Evolutionary conservation across 2,329 filamentous ascomycete species (phyloP).

Genomic region (Tolypocladium tundrense): DNA sequence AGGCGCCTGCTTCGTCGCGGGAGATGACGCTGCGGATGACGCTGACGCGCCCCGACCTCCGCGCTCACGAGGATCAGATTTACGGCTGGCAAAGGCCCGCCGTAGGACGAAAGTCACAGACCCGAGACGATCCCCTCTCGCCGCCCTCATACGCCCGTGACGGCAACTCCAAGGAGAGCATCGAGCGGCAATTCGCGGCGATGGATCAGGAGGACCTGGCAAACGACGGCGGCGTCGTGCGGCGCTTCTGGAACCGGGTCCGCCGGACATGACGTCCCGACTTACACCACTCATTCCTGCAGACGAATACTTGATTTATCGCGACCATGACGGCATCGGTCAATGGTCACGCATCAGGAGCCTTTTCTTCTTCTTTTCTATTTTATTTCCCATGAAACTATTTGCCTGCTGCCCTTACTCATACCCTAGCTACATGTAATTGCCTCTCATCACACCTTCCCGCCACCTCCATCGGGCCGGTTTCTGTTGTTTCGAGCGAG

Average conservation of each 20-base stretch:
- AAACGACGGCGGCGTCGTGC: constrained; percentile 44
- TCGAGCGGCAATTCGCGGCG: constrained; percentile 42
- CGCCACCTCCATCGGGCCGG: not conserved
- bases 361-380: not conserved
- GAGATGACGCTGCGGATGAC: constrained; percentile 98
- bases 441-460: not conserved
- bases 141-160: constrained; percentile 20
- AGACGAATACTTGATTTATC: not conserved
- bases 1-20: constrained; percentile 47
- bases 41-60: constrained; percentile 77
- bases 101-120: constrained; percentile 32
- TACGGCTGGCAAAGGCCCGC: constrained; percentile 53
- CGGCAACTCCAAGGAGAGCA: constrained; percentile 36
- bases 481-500: not conserved
- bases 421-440: not conserved
- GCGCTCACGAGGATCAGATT: constrained; percentile 61
- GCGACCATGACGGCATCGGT: not conserved
- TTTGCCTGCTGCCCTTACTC: not conserved
- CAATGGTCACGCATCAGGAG: not conserved
- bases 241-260: constrained; percentile 55
- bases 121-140: constrained; percentile 22
- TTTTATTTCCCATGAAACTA: not conserved
- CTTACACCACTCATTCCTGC: not conserved
- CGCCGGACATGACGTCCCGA: constrained; percentile 25
- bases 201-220: constrained; percentile 37